These are phyloP conservation scores for Fraxinus cuspidata DNA, from an alignment of 257 asterid genomes.

Conservation along the genomic window DNA sequence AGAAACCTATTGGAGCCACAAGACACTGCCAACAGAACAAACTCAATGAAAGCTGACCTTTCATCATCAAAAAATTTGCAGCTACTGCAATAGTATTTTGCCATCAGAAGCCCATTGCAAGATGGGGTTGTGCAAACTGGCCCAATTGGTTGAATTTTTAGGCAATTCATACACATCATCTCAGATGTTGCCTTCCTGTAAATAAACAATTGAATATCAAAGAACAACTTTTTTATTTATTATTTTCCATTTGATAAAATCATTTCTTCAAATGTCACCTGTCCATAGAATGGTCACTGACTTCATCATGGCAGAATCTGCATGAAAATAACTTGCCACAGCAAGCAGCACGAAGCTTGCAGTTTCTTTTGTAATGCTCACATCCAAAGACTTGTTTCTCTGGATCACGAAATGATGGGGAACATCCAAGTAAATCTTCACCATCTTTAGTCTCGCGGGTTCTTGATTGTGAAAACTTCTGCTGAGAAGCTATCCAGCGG, in stretches of 20 bases:
- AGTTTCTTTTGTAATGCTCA: conserved; percentile 96
- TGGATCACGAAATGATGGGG: conserved; percentile 80
- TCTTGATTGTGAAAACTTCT: conserved; percentile 67
- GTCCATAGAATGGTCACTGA: conserved; percentile 98
- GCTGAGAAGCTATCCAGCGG: conserved; percentile 98
- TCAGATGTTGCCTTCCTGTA: conserved; percentile 95
- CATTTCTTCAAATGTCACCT: conserved; percentile 46
- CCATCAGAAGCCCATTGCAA: conserved; percentile 80
- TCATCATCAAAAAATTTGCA: conserved; percentile 97
- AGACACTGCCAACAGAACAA: conserved; percentile 18
- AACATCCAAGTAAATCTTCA: conserved; percentile 61
- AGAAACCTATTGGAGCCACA: neutral
- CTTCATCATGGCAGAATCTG: conserved; percentile 96
- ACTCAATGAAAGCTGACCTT: conserved; percentile 49
- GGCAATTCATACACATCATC: conserved; percentile 98
- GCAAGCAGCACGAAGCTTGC: conserved; percentile 96
- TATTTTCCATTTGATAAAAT: neutral
- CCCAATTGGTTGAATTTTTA: conserved; percentile 84
- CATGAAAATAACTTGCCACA: conserved; percentile 85
- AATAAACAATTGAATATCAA: conserved; percentile 18
- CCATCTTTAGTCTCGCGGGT: conserved; percentile 48
- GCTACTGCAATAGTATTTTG: conserved; percentile 91
- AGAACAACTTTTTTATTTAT: neutral
- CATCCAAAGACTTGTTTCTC: conserved; percentile 78
- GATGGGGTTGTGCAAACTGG: conserved; percentile 73